A percentile compares a stretch with the other conserved stretches of the same genome.
Evolutionary conservation across 2,329 filamentous ascomycete genomes (phyloP).

Genomic region (Nemania abortiva): DNA sequence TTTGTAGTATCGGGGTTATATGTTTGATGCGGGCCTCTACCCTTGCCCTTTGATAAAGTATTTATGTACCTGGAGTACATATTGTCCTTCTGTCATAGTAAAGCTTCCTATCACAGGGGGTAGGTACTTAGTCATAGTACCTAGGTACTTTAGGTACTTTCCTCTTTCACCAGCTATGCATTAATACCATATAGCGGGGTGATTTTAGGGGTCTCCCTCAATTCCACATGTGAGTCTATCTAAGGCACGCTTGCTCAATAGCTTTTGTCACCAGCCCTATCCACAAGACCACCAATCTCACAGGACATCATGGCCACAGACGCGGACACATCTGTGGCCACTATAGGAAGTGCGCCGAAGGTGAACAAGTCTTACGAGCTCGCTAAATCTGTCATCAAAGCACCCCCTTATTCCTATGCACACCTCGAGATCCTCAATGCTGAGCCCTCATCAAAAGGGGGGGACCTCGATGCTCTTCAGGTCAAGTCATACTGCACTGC

Average conservation of each 20-base stretch:
- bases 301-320: constrained; percentile 24
- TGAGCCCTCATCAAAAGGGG: constrained; percentile 33
- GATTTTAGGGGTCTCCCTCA: not conserved
- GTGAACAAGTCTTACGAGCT: constrained; percentile 61
- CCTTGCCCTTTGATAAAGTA: not conserved
- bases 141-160: not conserved
- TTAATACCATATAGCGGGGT: constrained; percentile 27
- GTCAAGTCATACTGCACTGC: constrained; percentile 71
- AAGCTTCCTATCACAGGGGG: no score
- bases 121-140: not conserved
- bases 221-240: no score
- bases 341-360: constrained; percentile 24
- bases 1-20: not conserved
- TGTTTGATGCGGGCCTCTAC: no score
- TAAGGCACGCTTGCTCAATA: not conserved
- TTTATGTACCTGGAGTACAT: not conserved
- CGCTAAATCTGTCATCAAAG: constrained; percentile 63
- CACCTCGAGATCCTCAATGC: constrained; percentile 63
- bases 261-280: constrained; percentile 7
- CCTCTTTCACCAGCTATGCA: constrained; percentile 14
- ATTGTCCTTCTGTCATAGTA: no score
- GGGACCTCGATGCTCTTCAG: constrained; percentile 70
- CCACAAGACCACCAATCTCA: constrained; percentile 20
- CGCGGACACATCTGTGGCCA: constrained; percentile 11
- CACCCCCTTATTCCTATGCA: constrained; percentile 67